A percentile compares a stretch with the other conserved stretches of the same genome.
These are phyloP conservation scores for Chaetomium olivaceum DNA, from an alignment of 2,329 filamentous ascomycete genomes.

Conservation along the genomic window DNA sequence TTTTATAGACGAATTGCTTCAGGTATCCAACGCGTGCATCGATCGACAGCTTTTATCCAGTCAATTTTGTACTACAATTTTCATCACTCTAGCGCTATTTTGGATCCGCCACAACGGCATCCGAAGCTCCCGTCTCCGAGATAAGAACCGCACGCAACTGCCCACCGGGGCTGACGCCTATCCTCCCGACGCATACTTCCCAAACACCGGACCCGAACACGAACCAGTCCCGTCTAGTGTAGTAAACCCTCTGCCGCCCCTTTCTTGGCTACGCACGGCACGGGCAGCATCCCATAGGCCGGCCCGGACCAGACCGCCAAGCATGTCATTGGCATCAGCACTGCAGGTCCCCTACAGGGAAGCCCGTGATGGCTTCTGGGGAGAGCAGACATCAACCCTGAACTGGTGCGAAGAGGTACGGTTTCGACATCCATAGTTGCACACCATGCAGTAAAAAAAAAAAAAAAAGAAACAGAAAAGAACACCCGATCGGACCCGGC, in stretches of 20 bases:
- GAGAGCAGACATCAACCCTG: conserved; percentile 41
- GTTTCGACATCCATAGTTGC: background rate
- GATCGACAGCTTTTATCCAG: background rate
- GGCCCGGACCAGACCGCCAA: background rate
- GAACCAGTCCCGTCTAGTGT: background rate
- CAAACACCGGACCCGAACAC: background rate
- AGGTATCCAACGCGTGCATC: background rate
- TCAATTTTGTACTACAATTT: background rate
- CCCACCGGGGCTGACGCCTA: background rate
- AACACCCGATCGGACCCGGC: background rate
- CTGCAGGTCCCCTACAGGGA: conserved; percentile 41
- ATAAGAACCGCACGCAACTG: background rate
- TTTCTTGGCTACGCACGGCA: conserved; percentile 9
- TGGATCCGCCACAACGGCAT: background rate
- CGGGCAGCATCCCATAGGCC: conserved; percentile 11
- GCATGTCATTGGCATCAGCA: conserved; percentile 26
- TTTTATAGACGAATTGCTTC: background rate
- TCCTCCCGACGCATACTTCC: background rate
- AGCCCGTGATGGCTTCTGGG: conserved; percentile 42
- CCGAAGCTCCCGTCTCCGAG: too few relatives aligned
- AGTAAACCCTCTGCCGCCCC: background rate
- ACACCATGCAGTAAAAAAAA: background rate
- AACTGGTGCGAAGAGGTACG: conserved; percentile 45
- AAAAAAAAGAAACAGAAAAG: background rate
- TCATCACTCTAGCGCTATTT: background rate